Evolutionary conservation across 2,329 filamentous ascomycete genomes (phyloP).

Genomic region (Fusarium armeniacum): DNA sequence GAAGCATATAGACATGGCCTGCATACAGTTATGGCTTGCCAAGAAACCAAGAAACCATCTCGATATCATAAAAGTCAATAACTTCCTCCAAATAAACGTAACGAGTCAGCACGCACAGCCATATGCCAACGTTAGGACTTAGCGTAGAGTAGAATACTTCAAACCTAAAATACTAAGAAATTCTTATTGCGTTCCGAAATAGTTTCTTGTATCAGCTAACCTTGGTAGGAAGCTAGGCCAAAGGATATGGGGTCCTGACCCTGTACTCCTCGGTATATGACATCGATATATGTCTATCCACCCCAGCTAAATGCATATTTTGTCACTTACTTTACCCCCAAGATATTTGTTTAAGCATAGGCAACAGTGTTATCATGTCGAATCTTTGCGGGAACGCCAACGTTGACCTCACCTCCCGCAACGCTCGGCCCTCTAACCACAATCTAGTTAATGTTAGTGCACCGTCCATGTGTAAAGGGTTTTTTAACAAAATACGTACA

Average conservation of each 20-base stretch:
- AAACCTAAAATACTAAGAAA: background rate
- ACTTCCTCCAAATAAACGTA: background rate
- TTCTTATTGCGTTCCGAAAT: background rate
- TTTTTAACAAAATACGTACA: constrained; percentile 60
- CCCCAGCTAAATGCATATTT: background rate
- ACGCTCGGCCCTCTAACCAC: constrained; percentile 81
- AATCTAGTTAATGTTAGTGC: constrained; percentile 64
- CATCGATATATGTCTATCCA: background rate
- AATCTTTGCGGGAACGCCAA: constrained; percentile 76
- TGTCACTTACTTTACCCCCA: background rate
- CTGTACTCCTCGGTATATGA: no score
- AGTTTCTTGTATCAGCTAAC: background rate
- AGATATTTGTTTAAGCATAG: constrained; percentile 57
- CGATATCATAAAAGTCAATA: background rate
- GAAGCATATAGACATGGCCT: background rate
- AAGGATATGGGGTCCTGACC: background rate
- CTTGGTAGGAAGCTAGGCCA: background rate
- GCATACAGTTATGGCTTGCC: no score
- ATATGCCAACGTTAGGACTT: background rate
- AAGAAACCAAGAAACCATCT: background rate
- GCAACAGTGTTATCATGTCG: constrained; percentile 80
- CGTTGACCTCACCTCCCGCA: constrained; percentile 72
- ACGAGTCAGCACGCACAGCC: background rate
- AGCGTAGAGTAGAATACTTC: background rate
- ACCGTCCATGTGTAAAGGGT: no score